phyloP scores from a whole-genome alignment of 495 filamentous ascomycete species.

The Aspergillus funiculosus region DNA sequence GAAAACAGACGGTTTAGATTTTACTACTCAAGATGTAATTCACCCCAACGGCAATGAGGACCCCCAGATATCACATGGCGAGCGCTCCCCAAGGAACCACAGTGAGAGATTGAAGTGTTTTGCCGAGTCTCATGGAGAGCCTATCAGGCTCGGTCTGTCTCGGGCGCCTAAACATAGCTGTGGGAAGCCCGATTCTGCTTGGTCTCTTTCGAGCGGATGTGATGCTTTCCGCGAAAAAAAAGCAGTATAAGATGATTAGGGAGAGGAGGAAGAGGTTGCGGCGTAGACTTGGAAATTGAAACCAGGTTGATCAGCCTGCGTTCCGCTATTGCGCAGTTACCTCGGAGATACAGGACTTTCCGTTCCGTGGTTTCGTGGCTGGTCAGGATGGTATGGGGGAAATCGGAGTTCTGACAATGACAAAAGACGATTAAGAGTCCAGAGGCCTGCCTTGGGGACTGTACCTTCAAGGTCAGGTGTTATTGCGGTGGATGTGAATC shows the following conservation, averaged over 20 bases:
- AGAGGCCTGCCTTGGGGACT: too few relatives aligned
- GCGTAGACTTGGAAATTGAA: not conserved
- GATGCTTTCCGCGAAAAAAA: not conserved
- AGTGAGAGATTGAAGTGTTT: slow-evolving; percentile 12
- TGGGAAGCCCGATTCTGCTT: slow-evolving; percentile 1
- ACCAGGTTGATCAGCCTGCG: not conserved
- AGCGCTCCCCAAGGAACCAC: slow-evolving; percentile 19
- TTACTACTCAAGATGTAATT: slow-evolving; percentile 3
- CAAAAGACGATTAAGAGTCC: too few relatives aligned
- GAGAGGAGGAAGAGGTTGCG: slow-evolving; percentile 1
- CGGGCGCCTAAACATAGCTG: slow-evolving; percentile 10
- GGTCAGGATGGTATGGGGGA: too few relatives aligned
- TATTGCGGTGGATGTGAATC: too few relatives aligned
- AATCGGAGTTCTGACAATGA: too few relatives aligned
- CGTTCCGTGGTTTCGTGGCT: too few relatives aligned
- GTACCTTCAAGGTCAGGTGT: too few relatives aligned
- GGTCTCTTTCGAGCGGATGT: not conserved
- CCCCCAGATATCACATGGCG: slow-evolving; percentile 20
- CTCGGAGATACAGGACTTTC: not conserved
- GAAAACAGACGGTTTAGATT: not conserved
- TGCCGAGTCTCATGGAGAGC: slow-evolving; percentile 13
- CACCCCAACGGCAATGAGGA: slow-evolving; percentile 20
- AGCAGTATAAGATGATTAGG: not conserved
- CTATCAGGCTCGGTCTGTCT: slow-evolving; percentile 19
- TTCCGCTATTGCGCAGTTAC: not conserved